phyloP scores from a whole-genome alignment of 1,139 yeast species.

The Torulaspora globosa region DNA sequence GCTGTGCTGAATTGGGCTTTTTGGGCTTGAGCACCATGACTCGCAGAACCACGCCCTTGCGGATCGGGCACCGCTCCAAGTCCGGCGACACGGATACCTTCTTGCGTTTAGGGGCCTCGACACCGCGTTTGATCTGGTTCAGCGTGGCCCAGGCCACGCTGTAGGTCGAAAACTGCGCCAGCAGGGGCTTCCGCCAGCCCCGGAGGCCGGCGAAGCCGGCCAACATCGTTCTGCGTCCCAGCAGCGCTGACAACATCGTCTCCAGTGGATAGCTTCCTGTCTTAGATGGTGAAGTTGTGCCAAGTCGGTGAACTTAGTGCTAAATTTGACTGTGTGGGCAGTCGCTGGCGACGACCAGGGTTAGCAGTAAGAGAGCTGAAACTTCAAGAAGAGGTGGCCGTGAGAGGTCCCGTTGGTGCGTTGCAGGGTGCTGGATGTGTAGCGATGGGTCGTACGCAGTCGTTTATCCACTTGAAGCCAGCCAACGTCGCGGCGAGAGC shows the following conservation, averaged over 20 bases:
- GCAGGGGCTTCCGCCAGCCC: not conserved
- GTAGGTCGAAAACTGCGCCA: constrained; percentile 6
- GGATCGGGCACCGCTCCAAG: constrained; percentile 73
- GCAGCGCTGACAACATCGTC: not conserved
- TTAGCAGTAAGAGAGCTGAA: not conserved
- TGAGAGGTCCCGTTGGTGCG: not conserved
- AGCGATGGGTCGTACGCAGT: constrained; percentile 27
- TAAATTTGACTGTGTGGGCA: not conserved
- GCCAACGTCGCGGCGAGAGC: constrained; percentile 16
- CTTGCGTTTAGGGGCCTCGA: constrained; percentile 52
- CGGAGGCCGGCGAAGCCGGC: not conserved
- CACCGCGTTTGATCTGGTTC: constrained; percentile 68
- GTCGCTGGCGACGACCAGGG: not conserved
- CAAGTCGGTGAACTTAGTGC: not conserved
- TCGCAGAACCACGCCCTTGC: constrained; percentile 90
- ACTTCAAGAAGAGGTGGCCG: not conserved
- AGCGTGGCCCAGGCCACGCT: constrained; percentile 47
- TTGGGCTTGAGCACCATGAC: constrained; percentile 95
- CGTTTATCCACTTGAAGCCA: constrained; percentile 28
- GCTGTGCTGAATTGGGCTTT: constrained; percentile 96
- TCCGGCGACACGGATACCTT: constrained; percentile 69
- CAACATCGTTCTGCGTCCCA: not conserved
- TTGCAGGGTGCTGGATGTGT: not conserved
- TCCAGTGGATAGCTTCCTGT: not conserved
- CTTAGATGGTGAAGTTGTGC: not conserved